Conservation (phyloP, 305 asterid genomes). For the Plantago rigida region DNA sequence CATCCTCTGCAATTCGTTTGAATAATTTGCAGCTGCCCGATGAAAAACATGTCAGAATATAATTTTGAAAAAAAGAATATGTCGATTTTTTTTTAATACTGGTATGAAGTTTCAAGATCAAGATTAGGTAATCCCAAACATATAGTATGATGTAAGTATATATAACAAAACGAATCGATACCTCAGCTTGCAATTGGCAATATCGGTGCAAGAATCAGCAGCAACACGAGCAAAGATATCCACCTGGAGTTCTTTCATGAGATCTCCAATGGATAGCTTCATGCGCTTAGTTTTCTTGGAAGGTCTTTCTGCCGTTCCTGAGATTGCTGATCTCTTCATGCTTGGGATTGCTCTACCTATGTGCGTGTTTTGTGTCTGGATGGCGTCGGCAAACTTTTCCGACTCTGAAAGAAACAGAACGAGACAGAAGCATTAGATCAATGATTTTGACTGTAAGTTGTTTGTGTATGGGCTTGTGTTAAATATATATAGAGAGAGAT, state of each 20-base stretch:
- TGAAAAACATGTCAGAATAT: background rate
- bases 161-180: background rate
- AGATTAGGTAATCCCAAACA: too few species aligned
- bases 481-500: too few species aligned
- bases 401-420: too few species aligned
- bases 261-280: background rate
- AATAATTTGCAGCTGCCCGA: constrained; percentile 1
- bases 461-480: too few species aligned
- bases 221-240: constrained; percentile 6
- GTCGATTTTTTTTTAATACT: too few species aligned
- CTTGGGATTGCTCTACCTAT: background rate
- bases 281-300: background rate
- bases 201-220: background rate
- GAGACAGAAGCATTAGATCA: too few species aligned
- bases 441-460: too few species aligned
- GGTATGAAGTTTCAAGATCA: too few species aligned
- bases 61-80: too few species aligned
- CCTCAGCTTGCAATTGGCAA: background rate
- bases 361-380: background rate
- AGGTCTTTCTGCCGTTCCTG: background rate
- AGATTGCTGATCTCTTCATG: background rate
- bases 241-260: background rate
- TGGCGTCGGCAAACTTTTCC: background rate
- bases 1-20: background rate
- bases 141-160: too few species aligned